Base-by-base conservation (phyloP, 139 green algal genomes). In the Micractinium sp. region DNA sequence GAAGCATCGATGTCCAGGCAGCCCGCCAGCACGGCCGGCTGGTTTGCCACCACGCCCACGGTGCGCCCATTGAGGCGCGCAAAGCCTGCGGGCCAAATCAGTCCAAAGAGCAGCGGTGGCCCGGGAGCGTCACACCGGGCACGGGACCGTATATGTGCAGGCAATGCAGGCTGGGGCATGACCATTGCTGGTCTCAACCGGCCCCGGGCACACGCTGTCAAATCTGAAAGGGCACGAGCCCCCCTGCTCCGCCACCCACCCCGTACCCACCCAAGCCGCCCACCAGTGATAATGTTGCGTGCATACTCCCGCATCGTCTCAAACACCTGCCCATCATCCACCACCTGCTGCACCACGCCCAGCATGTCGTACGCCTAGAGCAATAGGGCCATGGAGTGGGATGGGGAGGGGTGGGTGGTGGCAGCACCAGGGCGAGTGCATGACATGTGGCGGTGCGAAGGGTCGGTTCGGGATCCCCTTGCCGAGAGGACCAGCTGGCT, bases 1-100 rank as follows among this genome's bases (percentile, higher is more conserved):
- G 94, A 95, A 1, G 94, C 93, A 67, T 96, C 92, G 56, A 97
- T 96, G 90, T 96, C 94, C 33, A 96, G 91, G 81, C 94, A 96
- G 38, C 94, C 94, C 23, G 94, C 94, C 63, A 95, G 90, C 80
- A 94, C 87, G 7, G 87, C 38, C 20, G 94, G 94, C 82, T 96
- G 95, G 89, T 96, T 96, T 77, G 94, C 94, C 69, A 96, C 95
- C 22, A 96, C 83, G 36, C 94, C 94, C 35, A 97, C 94, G 4
- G 92, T 95, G 38, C 79, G 39, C 1, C 94, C 94, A 69, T 90
- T 92, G 76, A 96, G 83, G 7, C 93, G 88, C 12, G 89, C 94
- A 85, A 96, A 97, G 61, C 93, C 94, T 83, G 85, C 36, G 29
- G 36, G 73, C 27, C 31, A 41, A 35, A n/a, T n/a, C n/a, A n/a